These are phyloP conservation scores for Fusarium dlaminii DNA, from an alignment of 2,329 filamentous ascomycete species.

Conservation along the genomic window DNA sequence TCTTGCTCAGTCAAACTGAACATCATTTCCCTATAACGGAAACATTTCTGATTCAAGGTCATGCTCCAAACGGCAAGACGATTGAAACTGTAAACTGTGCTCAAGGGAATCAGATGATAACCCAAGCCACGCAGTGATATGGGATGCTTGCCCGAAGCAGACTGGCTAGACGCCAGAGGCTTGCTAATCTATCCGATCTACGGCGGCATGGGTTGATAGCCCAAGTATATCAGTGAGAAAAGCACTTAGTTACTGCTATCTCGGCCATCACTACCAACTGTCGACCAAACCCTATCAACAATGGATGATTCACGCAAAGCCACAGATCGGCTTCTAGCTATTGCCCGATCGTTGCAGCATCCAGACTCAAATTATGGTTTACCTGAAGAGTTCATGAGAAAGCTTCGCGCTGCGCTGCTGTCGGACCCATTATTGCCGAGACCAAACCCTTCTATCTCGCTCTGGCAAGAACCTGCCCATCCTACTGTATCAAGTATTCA, in stretches of 20 bases:
- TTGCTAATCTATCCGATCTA: neutral
- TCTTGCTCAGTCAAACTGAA: neutral
- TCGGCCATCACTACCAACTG: too few relatives aligned
- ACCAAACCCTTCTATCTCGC: neutral
- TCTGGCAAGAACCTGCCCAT: neutral
- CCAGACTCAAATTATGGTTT: neutral
- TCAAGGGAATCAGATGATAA: neutral
- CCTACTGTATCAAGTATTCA: neutral
- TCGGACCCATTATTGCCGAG: neutral
- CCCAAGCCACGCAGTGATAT: rapidly evolving
- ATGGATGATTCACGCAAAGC: neutral
- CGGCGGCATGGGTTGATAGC: neutral
- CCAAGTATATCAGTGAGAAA: neutral
- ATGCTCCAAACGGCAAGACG: neutral
- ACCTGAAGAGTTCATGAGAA: neutral
- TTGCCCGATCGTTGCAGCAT: neutral
- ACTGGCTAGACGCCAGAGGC: rapidly evolving
- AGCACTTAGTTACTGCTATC: neutral
- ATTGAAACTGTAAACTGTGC: neutral
- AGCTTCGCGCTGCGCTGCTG: neutral
- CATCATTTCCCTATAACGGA: neutral
- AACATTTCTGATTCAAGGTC: neutral
- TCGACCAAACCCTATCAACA: rapidly evolving
- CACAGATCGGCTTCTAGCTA: neutral
- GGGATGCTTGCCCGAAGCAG: neutral